Base-by-base conservation (phyloP, 2,329 filamentous ascomycete species). In the Pseudocercospora pini-densiflorae region DNA sequence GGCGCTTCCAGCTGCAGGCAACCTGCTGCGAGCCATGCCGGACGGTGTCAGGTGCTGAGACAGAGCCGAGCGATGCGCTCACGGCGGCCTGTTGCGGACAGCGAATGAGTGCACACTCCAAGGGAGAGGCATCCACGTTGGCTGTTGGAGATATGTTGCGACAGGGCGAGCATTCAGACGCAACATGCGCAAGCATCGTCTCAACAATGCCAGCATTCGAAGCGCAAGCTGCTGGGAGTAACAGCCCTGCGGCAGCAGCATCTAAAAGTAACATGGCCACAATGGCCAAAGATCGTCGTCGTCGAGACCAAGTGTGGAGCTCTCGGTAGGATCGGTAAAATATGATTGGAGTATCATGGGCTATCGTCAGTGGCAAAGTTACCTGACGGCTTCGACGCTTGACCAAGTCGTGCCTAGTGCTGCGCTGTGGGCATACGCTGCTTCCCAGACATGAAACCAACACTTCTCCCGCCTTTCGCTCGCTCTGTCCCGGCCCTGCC, bases 1-100 rank as follows among this genome's bases (percentile, higher is more conserved):
- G 58, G 57, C 57, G 65, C 65, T 67, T 63, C 65, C 57, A 61
- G 19, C 9, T 59, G 33, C 57, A 59, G 31, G 21, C 57, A 43
- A 33, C 16, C 21, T 59, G 55, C 55, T 43, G 55, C 55, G 31
- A 43, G 31, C 31, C n/a, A 29, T 21, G 31, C 53, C 33, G 55
- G 55, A 58, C 31, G 55, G 31, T 58, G 55, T 33, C 55, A 36
- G 55, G 29, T 58, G 55, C 29, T 58, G 55, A 43, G 55, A 58
- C 40, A 61, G 40, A 59, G 40, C 43, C 40, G 45, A 47, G 57
- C 57, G 23, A 59, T 43, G 57, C 57, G 57, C 33, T 36, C 57
- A 27, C 21, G 57, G 19, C 57, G 29, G 54, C 24, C 16, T 33
- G 54, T 31, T 58, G 21, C 57, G 33, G 57, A 47, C 57, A 29